Base-by-base conservation (phyloP, 2,329 filamentous ascomycete genomes). In the Aspergillus sp. region DNA sequence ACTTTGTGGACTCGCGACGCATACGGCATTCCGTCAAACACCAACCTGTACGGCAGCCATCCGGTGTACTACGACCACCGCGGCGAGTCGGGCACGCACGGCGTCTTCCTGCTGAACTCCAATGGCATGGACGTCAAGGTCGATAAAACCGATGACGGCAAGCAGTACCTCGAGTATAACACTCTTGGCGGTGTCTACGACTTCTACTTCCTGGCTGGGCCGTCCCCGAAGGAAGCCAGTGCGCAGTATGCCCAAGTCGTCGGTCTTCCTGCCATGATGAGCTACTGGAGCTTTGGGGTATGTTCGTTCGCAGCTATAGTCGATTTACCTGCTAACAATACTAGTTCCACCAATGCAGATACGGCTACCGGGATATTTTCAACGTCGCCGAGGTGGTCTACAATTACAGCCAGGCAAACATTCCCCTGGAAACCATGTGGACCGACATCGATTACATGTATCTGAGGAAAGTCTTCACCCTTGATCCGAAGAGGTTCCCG, bases 41-140 rank as follows among this genome's bases (percentile, higher is more conserved):
- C 70, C 12, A 86, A 86, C 45, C 55, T 86, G 4, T 86, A 88
- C 44, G 79, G 81, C 3, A 74, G 72, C 30, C 82, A 86, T 42
- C 81, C 82, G 0, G 64, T 86, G n/a, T 86, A 86, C 59, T 75
- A 80, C 43, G 82, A 86, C 36, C 77, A 84, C 51, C 71, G 82
- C 13, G 67, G 68, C 5, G 51, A 60, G 15, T 51, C 34, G 61
- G 75, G 49, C 60, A 78, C 39, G 52, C 83, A 62, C 69, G 79
- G 60, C 12, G 81, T 84, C 3, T 80, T 84, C 51, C 62, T 85
- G 15, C 58, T 82, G 42, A 85, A 83, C 55, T 79, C 76, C 8
- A 80, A 84, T 47, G 81, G 75, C 20, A 86, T 86, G 78, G 81
- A 88, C 39, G 68, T 88, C 53, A 80, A 79, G 45, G 77, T 88